phyloP scores from a whole-genome alignment of 352 stramenopile genomes.

The Phytopythium montanum region DNA sequence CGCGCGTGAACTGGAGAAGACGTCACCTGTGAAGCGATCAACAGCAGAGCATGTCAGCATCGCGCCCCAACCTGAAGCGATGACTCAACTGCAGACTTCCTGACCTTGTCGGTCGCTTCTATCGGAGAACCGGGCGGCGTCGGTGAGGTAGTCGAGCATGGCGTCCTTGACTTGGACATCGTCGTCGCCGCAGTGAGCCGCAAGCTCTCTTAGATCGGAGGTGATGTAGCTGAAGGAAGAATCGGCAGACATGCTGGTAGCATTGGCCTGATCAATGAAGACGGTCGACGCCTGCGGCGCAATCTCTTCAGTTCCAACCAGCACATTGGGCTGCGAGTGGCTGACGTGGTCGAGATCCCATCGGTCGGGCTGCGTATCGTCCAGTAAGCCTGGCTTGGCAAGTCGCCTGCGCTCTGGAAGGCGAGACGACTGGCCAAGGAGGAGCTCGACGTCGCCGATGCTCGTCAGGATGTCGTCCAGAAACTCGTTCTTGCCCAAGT shows the following conservation, averaged over 20 bases:
- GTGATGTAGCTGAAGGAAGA: neutral
- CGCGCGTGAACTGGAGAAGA: neutral
- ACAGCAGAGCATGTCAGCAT: neutral
- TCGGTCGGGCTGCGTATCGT: neutral
- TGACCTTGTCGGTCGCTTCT: conserved; percentile 1
- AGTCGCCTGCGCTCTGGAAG: conserved; percentile 11
- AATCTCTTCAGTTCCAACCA: neutral
- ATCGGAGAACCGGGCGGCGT: conserved; percentile 56
- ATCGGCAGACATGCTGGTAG: neutral
- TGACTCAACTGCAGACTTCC: neutral
- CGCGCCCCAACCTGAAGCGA: neutral
- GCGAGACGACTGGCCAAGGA: conserved; percentile 38
- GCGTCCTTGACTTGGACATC: conserved; percentile 38
- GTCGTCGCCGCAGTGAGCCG: neutral
- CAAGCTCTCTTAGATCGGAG: neutral
- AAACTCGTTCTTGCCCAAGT: conserved; percentile 35
- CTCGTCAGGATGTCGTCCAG: conserved; percentile 55
- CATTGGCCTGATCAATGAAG: neutral
- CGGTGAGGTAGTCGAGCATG: conserved; percentile 53
- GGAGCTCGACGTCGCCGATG: conserved; percentile 53
- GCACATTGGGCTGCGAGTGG: neutral
- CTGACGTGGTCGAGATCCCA: neutral
- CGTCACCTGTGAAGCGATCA: neutral
- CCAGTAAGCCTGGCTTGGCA: neutral
- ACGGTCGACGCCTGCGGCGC: neutral